These are phyloP conservation scores for Oryza glumipatula DNA, from an alignment of 176 grass and related monocot species.

Conservation along the genomic window DNA sequence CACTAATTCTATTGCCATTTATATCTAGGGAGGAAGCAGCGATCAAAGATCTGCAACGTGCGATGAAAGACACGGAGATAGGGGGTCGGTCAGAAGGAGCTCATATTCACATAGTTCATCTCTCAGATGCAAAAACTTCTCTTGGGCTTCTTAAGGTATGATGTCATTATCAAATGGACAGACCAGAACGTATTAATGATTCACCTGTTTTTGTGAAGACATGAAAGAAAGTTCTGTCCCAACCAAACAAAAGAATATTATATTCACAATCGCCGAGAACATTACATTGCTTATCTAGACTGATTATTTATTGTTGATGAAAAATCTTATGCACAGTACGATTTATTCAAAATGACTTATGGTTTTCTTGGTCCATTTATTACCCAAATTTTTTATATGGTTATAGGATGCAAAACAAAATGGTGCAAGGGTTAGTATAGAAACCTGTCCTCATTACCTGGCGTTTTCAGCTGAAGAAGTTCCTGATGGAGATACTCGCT, in stretches of 20 bases:
- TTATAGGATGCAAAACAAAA: slow-evolving; percentile 72
- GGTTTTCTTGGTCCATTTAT: neutral
- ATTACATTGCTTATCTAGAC: slow-evolving; percentile 5
- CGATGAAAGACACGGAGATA: slow-evolving; percentile 63
- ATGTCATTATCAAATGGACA: neutral
- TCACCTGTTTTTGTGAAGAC: neutral
- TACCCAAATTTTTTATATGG: neutral
- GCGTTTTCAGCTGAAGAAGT: slow-evolving; percentile 96
- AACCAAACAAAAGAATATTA: neutral
- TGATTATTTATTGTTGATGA: neutral
- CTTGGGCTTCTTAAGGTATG: slow-evolving; percentile 84
- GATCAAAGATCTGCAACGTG: slow-evolving; percentile 74
- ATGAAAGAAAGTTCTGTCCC: neutral
- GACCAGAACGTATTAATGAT: neutral
- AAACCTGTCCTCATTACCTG: slow-evolving; percentile 97
- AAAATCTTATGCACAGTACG: neutral
- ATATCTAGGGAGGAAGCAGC: slow-evolving; percentile 86
- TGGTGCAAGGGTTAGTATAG: slow-evolving; percentile 79
- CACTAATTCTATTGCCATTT: neutral
- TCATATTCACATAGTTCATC: slow-evolving; percentile 92
- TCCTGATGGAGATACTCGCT: slow-evolving; percentile 85
- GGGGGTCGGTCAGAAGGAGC: slow-evolving; percentile 87
- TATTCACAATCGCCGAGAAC: neutral
- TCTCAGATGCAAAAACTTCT: slow-evolving; percentile 86
- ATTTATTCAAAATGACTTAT: neutral